Base-by-base conservation (phyloP, 2,329 filamentous ascomycete genomes). In the Calonectria hongkongensis region DNA sequence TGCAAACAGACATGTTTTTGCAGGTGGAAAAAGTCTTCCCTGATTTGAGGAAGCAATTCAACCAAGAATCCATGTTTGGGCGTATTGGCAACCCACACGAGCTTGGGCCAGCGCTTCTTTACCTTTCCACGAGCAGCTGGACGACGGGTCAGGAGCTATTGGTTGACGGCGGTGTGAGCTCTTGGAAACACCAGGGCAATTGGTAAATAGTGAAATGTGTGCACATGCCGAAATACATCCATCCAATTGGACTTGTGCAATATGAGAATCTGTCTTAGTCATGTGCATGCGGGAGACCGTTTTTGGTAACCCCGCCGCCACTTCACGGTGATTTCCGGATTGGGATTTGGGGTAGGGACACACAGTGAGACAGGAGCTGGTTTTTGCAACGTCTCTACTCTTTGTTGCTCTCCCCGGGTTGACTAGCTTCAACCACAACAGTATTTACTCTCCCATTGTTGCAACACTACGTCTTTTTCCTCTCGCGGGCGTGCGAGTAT, bases 251-350 rank as follows among this genome's bases (percentile, higher is more conserved):
- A 7, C 4, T 43, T 43, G 15, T 8, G 5, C 3, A 3, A 3
- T 43, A 10, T 43, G 41, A 43, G 41, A 8, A 43, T n/a, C 4
- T 36, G 18, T 36, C 50, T 56, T 56, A 56, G 50, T 56, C 50
- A 56, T 56, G 30, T n/a, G 28, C 9, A 28, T 30, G 50, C 28
- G 50, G 28, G 30, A 33, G 50, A 28, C 50, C 28, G 21, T 7
- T 33, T 56, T 56, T n/a, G 28, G 50, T 36, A 56, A 56, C 28
- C 28, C 28, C 28, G 50, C 10, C 28, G 21, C 50, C 50, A 56
- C 50, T n/a, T 21, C 36, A 28, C 50, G 50, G 28, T 16, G 30
- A 12, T 36, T 56, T 56, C 30, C 28, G 30, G 0, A 41, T 33
- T 33, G 51, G 12, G 51, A 58, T 58, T 39, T 25, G 30, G 51